Conservation (phyloP, 179 eudicot species). For the Camellia oleifera region DNA sequence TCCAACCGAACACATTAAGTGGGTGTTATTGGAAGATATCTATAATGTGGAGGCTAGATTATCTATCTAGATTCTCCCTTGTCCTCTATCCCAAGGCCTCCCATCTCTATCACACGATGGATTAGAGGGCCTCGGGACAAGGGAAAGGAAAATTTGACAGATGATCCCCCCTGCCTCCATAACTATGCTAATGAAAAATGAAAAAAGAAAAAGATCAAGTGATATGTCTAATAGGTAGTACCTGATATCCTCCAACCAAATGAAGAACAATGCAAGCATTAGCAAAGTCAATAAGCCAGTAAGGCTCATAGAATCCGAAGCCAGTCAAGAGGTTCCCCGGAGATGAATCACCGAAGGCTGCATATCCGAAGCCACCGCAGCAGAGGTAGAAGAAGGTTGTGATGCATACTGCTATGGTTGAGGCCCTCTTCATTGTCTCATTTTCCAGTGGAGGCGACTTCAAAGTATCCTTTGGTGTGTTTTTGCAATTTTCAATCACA, state of each 20-base stretch:
- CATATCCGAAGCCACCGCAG: slow-evolving; percentile 38
- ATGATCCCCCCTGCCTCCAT: no score
- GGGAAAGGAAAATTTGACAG: no score
- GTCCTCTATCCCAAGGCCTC: no score
- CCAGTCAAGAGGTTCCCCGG: slow-evolving; percentile 39
- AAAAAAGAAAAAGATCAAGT: no score
- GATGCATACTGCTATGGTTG: slow-evolving; percentile 19
- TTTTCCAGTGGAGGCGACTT: slow-evolving; percentile 30
- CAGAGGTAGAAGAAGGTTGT: slow-evolving; percentile 33
- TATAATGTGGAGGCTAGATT: no score
- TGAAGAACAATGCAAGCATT: slow-evolving; percentile 36
- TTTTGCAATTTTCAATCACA: neutral
- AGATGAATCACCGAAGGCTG: slow-evolving; percentile 30
- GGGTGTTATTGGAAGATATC: no score
- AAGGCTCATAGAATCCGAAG: slow-evolving; percentile 40
- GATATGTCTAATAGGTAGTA: neutral
- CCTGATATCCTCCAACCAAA: slow-evolving; percentile 42
- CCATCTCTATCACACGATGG: no score
- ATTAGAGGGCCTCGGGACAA: no score
- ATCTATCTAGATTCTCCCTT: no score
- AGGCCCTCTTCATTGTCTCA: slow-evolving; percentile 37
- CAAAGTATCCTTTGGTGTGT: slow-evolving; percentile 29
- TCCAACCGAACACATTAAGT: no score
- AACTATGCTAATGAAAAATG: no score
- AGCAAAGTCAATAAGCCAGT: slow-evolving; percentile 36